Evolutionary conservation across 2,329 filamentous ascomycete genomes (phyloP), one percentile per base, ranked within the genome.

Genomic region (Reticulascus tulasneorum): DNA sequence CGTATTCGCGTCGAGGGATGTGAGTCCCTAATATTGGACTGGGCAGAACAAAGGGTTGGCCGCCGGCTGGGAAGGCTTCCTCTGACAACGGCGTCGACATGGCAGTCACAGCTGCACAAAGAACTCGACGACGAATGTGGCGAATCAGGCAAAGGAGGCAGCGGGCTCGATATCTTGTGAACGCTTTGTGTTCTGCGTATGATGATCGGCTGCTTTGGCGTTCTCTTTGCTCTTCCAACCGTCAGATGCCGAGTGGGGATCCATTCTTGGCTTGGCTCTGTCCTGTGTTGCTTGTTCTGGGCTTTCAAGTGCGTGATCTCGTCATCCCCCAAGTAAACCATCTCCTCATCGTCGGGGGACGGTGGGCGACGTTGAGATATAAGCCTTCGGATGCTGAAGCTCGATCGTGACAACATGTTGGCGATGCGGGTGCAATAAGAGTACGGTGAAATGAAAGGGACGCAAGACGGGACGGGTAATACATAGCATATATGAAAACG

Each of bases 111-210:
- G 44, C 61, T 67, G 47, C 62, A 67, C 49, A 71, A 64, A 52
- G 70, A 73, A 45, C 61, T 67, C 29, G 58, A 58, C 17, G 68
- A 64, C 13, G 66, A 66, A 39, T 59, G 54, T 28, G 59, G 56
- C 10, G 55, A 60, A 32, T 48, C 56, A n/a, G 60, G 59, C 13
- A 64, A 50, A 29, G 62, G 55, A 31, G 67, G 61, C 17, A 63
- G 39, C 25, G 63, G 56, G 17, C 54, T 54, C 21, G 59, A 50
- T 37, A 64, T 59, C 42, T 58, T 58, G 47, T 66, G 59, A 35
- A 64, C 51, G 37, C 61, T 64, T 39, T 62, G 53, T 42, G 58
- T 52, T 37, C 57, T 60, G 35, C 55, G 59, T 37, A 65, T 54
- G 33, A 65, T 58, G 36, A 64, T 55, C 17, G 51, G 48, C 45